phyloP scores from a whole-genome alignment of 2,329 filamentous ascomycete species.

The Thermomyces lanuginosus region DNA sequence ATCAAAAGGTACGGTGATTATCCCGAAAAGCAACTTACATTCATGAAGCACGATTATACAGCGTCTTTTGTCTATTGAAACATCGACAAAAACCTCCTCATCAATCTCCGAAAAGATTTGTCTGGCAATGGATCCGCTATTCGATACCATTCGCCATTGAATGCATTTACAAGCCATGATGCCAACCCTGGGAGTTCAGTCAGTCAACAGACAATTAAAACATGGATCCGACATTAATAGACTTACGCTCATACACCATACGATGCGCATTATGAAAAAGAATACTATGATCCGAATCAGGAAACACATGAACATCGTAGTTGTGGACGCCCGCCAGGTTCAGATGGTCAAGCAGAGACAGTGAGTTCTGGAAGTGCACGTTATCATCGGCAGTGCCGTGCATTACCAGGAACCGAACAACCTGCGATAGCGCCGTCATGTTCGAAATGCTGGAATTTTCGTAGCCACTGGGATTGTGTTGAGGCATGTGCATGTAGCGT shows the following conservation, averaged over 20 bases:
- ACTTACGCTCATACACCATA: conserved; percentile 86
- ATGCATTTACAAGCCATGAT: conserved; percentile 6
- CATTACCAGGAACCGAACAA: conserved; percentile 84
- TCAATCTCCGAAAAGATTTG: neutral
- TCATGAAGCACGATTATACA: too few species aligned
- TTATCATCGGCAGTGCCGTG: conserved; percentile 96
- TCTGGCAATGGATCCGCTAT: conserved; percentile 1
- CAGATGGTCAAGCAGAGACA: conserved; percentile 71
- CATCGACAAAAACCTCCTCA: neutral
- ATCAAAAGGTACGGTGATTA: neutral
- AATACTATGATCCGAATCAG: conserved; percentile 89
- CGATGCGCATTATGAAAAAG: conserved; percentile 84
- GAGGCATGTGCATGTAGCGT: conserved; percentile 89
- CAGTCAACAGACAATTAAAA: neutral
- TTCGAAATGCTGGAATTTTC: conserved; percentile 57
- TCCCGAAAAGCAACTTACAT: too few species aligned
- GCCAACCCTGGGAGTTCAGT: conserved; percentile 2
- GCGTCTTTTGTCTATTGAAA: too few species aligned
- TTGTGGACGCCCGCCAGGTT: conserved; percentile 72
- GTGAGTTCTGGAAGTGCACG: conserved; percentile 88
- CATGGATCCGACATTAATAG: too few species aligned
- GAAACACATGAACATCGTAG: conserved; percentile 93
- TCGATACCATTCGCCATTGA: conserved; percentile 6
- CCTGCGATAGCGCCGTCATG: conserved; percentile 53
- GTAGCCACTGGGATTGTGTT: conserved; percentile 67